These are phyloP conservation scores for Emiliania huxleyi DNA, from an alignment of 78 protist species.

Conservation along the genomic window DNA sequence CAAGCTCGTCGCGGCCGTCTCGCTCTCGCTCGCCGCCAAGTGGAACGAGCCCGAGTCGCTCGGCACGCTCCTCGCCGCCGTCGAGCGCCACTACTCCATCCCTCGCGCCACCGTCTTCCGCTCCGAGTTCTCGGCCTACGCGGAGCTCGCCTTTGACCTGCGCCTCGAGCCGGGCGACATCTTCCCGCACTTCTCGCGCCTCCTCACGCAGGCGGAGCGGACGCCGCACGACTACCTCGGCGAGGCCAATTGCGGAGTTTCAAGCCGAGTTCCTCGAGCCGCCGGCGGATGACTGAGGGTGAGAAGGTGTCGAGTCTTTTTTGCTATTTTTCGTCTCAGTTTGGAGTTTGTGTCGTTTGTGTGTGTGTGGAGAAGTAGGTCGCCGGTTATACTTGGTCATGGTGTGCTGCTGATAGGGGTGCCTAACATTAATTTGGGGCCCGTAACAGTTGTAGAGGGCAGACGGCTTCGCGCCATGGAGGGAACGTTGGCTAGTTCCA, in stretches of 20 bases:
- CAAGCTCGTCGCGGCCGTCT: constrained; percentile 8
- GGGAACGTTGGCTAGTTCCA: too few relatives aligned
- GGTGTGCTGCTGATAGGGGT: too few relatives aligned
- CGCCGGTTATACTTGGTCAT: too few relatives aligned
- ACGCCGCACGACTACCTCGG: constrained; percentile 5
- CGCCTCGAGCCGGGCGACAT: not conserved
- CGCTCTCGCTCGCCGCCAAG: not conserved
- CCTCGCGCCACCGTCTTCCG: not conserved
- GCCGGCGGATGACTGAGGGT: not conserved
- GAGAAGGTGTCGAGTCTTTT: too few relatives aligned
- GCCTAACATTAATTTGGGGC: too few relatives aligned
- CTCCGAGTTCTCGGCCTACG: not conserved
- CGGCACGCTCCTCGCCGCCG: not conserved
- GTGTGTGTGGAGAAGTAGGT: too few relatives aligned
- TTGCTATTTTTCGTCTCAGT: too few relatives aligned
- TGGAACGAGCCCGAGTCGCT: not conserved
- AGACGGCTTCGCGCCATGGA: too few relatives aligned
- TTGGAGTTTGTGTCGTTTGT: too few relatives aligned
- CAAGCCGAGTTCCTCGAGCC: not conserved
- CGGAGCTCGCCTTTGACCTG: not conserved
- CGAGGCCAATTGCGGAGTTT: not conserved
- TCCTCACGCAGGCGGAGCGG: not conserved
- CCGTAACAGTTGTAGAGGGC: too few relatives aligned
- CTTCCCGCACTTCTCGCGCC: not conserved
- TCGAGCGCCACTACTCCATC: not conserved